These are phyloP conservation scores for Microthlaspi erraticum DNA, from an alignment of 345 rosid species.

Conservation along the genomic window DNA sequence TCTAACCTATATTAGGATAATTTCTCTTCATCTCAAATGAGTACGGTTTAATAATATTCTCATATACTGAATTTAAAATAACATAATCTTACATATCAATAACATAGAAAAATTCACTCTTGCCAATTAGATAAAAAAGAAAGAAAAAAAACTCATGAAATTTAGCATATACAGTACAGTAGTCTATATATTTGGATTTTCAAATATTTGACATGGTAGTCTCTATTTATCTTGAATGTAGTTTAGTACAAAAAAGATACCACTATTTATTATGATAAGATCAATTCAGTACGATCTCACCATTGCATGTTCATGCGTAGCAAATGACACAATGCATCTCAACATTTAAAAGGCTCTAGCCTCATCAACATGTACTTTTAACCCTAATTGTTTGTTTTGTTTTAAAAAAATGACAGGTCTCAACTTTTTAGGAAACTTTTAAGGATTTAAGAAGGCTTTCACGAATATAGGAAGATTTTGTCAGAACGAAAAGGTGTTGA, in stretches of 20 bases:
- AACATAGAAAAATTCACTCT: not conserved
- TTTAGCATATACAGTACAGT: no score
- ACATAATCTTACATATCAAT: not conserved
- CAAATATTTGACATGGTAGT: not conserved
- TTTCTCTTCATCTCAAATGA: not conserved
- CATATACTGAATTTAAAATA: not conserved
- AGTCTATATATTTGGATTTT: not conserved
- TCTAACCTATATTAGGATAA: no score
- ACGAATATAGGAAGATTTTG: not conserved
- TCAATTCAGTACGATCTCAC: slow-evolving; percentile 14
- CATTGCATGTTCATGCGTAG: slow-evolving; percentile 21
- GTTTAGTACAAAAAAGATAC: not conserved
- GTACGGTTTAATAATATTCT: not conserved
- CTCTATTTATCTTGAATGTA: not conserved
- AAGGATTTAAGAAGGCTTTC: not conserved
- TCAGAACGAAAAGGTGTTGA: not conserved
- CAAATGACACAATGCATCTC: slow-evolving; percentile 17
- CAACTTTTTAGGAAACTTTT: not conserved
- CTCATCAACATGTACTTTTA: not conserved
- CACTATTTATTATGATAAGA: not conserved
- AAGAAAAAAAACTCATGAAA: no score
- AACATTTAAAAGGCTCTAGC: not conserved
- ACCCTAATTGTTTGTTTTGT: not conserved
- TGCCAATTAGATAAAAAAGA: no score
- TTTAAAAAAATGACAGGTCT: no score